A percentile compares a stretch with the other conserved stretches of the same genome.
Conservation (phyloP, 2,329 filamentous ascomycete genomes). For the Penicillium janthinellum region DNA sequence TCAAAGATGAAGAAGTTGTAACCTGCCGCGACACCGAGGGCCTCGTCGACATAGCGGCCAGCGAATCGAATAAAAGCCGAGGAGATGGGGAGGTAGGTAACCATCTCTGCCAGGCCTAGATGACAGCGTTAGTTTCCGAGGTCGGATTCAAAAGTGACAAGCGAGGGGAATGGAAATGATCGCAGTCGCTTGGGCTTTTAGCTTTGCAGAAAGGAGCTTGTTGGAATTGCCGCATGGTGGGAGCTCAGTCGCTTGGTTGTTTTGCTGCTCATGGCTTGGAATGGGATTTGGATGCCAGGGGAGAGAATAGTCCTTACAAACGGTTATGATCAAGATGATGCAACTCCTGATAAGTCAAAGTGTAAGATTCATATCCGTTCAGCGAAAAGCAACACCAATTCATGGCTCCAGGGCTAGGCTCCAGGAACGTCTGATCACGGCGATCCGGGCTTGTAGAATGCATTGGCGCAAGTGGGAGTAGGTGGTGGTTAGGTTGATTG, state of each 20-base stretch:
- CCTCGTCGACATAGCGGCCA: constrained; percentile 52
- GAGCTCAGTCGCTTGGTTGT: not conserved
- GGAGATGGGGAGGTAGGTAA: constrained; percentile 52
- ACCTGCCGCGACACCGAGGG: constrained; percentile 50
- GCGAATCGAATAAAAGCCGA: constrained; percentile 51
- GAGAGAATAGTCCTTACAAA: constrained; percentile 40
- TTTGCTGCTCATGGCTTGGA: not conserved
- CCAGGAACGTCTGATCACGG: too few relatives aligned
- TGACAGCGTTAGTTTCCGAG: constrained; percentile 16
- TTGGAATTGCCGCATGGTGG: not conserved
- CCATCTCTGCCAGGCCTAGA: constrained; percentile 53
- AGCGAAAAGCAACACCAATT: constrained; percentile 4
- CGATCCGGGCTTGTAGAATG: not conserved
- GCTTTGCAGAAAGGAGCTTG: not conserved
- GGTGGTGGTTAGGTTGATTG: not conserved
- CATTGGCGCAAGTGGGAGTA: constrained; percentile 1
- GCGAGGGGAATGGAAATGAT: not conserved
- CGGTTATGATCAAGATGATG: constrained; percentile 49
- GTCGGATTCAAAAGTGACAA: constrained; percentile 2
- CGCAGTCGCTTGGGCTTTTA: not conserved
- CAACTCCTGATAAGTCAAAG: constrained; percentile 42
- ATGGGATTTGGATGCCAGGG: not conserved
- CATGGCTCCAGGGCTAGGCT: not conserved
- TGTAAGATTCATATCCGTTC: constrained; percentile 33
- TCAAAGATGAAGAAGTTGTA: constrained; percentile 58